phyloP scores from a whole-genome alignment of 1,284 basidiomycete genomes.

The Rhodotorula sp. region DNA sequence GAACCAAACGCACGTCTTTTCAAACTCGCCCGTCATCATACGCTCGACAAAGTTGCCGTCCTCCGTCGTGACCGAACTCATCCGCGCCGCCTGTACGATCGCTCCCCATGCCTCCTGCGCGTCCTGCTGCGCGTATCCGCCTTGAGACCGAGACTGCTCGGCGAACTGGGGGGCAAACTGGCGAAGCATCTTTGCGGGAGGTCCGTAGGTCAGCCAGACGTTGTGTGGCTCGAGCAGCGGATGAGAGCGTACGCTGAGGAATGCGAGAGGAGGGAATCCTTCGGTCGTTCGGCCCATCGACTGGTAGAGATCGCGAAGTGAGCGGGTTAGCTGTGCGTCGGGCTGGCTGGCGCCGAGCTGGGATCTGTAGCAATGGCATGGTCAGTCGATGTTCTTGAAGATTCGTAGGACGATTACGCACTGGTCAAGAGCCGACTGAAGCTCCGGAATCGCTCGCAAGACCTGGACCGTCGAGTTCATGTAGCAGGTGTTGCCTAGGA shows the following conservation, averaged over 20 bases:
- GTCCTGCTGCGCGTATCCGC: constrained; percentile 83
- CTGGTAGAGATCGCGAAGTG: constrained; percentile 71
- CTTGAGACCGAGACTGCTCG: constrained; percentile 62
- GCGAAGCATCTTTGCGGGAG: constrained; percentile 58
- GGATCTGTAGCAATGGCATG: not conserved
- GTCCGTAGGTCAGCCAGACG: not conserved
- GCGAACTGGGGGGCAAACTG: constrained; percentile 87
- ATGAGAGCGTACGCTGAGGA: constrained; percentile 56
- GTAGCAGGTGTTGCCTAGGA: constrained; percentile 81
- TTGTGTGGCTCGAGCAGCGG: not conserved
- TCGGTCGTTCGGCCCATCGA: constrained; percentile 75
- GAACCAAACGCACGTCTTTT: constrained; percentile 65
- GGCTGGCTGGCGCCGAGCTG: constrained; percentile 41
- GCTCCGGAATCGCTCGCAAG: constrained; percentile 82
- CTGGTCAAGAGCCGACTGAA: constrained; percentile 67
- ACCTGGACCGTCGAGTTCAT: constrained; percentile 95
- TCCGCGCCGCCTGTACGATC: constrained; percentile 74
- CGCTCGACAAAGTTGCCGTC: constrained; percentile 67
- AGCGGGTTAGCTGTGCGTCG: constrained; percentile 53
- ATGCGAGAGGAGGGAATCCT: constrained; percentile 69
- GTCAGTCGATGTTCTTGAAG: not conserved
- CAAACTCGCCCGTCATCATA: constrained; percentile 77
- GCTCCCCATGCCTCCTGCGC: constrained; percentile 93
- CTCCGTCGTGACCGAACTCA: constrained; percentile 46
- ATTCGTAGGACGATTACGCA: constrained; percentile 50